Evolutionary conservation across 352 stramenopile species (phyloP).

Genomic region (Thraustochytrium striatum): DNA sequence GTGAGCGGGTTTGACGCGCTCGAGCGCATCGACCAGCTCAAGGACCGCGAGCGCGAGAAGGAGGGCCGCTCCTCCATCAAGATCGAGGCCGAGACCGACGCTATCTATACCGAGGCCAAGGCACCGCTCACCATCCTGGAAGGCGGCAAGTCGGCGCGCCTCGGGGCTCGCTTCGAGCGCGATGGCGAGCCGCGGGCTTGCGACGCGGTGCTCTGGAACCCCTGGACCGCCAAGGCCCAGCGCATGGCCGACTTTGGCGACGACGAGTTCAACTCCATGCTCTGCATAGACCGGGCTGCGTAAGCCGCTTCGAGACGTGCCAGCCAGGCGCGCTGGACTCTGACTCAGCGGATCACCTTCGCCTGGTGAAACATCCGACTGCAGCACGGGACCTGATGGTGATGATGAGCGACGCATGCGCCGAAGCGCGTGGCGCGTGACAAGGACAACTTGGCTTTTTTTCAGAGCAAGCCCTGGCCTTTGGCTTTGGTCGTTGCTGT

Average conservation of each 20-base stretch:
- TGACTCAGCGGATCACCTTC: slow-evolving; percentile 29
- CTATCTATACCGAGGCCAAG: slow-evolving; percentile 64
- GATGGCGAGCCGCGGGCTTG: too few species aligned
- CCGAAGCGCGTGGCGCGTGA: too few species aligned
- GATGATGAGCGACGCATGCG: too few species aligned
- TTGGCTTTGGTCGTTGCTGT: too few species aligned
- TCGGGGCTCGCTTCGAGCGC: too few species aligned
- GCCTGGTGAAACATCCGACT: too few species aligned
- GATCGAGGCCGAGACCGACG: slow-evolving; percentile 77
- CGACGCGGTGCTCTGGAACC: slow-evolving; percentile 87
- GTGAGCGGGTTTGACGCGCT: slow-evolving; percentile 80
- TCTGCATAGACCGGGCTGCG: slow-evolving; percentile 86
- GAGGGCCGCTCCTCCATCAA: slow-evolving; percentile 63
- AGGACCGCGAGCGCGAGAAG: slow-evolving; percentile 47
- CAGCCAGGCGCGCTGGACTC: not conserved
- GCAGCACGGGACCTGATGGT: too few species aligned
- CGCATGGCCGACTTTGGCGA: slow-evolving; percentile 87
- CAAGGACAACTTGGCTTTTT: too few species aligned
- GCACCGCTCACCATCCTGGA: slow-evolving; percentile 14
- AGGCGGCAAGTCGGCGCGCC: not conserved
- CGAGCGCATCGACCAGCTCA: slow-evolving; percentile 80
- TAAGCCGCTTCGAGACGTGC: slow-evolving; percentile 15
- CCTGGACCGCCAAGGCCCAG: slow-evolving; percentile 83
- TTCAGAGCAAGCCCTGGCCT: too few species aligned
- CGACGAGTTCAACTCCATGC: slow-evolving; percentile 87